Conservation (phyloP, 768 basidiomycete species). For the Multifurca ochricompacta region DNA sequence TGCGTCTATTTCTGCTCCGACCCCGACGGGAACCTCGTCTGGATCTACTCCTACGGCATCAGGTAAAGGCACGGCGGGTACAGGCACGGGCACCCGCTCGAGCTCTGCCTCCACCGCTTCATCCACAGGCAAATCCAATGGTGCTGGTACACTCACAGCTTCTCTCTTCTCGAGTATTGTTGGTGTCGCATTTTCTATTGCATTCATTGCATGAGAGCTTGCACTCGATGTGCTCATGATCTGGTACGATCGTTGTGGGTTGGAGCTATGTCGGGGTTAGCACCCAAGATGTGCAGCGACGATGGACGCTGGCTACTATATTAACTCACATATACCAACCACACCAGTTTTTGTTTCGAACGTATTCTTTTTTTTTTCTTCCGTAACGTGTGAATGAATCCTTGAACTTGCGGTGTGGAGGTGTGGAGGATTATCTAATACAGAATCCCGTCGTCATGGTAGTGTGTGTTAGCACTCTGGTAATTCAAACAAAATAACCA, state of each 20-base stretch:
- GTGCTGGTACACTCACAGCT: constrained; percentile 9
- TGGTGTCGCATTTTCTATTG: constrained; percentile 14
- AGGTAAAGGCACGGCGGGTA: background rate
- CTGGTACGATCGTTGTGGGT: background rate
- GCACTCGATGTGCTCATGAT: background rate
- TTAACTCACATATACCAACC: background rate
- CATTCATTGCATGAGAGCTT: constrained; percentile 8
- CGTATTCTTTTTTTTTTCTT: background rate
- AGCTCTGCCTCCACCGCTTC: background rate
- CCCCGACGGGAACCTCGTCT: background rate
- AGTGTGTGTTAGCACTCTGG: too few relatives aligned
- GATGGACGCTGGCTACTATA: constrained; percentile 1
- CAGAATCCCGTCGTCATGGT: too few relatives aligned
- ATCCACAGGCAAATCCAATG: constrained; percentile 4
- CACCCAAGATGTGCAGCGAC: background rate
- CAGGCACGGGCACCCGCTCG: background rate
- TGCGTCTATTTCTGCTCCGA: background rate
- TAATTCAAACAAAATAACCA: too few relatives aligned
- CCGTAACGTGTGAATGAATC: too few relatives aligned
- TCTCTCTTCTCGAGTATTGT: constrained; percentile 10
- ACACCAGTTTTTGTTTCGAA: background rate
- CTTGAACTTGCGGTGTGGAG: too few relatives aligned
- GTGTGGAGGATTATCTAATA: too few relatives aligned
- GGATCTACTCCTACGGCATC: background rate
- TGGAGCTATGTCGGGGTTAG: background rate